phyloP scores from a whole-genome alignment of 2,329 filamentous ascomycete species.

The Madurella fahalii region DNA sequence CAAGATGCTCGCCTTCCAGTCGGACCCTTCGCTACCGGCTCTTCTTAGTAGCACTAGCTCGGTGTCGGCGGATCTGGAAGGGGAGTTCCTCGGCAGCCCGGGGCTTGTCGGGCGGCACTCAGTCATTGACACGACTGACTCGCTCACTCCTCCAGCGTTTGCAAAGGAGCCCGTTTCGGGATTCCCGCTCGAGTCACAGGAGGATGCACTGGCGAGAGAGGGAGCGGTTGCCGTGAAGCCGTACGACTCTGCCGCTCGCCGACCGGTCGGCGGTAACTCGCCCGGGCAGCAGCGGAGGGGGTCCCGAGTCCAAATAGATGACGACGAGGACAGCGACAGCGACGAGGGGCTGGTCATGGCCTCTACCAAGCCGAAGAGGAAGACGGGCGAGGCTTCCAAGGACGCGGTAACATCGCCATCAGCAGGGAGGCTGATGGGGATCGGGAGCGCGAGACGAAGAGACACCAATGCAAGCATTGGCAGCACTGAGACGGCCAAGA shows the following conservation, averaged over 20 bases:
- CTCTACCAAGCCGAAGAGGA: constrained; percentile 42
- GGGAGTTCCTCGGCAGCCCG: constrained; percentile 52
- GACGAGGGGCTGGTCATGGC: constrained; percentile 53
- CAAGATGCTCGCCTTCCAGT: constrained; percentile 52
- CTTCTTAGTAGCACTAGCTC: constrained; percentile 62
- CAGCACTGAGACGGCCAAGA: constrained; percentile 62
- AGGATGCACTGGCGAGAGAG: constrained; percentile 22
- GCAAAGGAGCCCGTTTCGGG: constrained; percentile 43
- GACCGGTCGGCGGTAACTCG: background rate
- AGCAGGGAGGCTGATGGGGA: background rate
- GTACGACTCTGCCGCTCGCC: constrained; percentile 4
- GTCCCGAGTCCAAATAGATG: constrained; percentile 14
- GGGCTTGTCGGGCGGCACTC: constrained; percentile 43
- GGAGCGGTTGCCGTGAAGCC: constrained; percentile 16
- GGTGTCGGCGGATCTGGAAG: constrained; percentile 59
- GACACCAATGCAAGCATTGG: constrained; percentile 59
- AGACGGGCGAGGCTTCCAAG: background rate
- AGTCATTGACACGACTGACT: constrained; percentile 50
- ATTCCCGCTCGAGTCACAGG: constrained; percentile 44
- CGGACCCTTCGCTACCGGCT: constrained; percentile 60
- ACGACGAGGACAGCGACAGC: constrained; percentile 47
- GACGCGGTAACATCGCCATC: background rate
- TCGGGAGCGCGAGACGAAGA: constrained; percentile 43
- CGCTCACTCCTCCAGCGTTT: constrained; percentile 50
- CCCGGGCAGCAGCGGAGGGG: constrained; percentile 6